Percentiles rank a stretch among this genome's conserved stretches.
These are phyloP conservation scores for Cyberlindnera xishuangbannaensis DNA, from an alignment of 805 yeast genomes.

Conservation along the genomic window DNA sequence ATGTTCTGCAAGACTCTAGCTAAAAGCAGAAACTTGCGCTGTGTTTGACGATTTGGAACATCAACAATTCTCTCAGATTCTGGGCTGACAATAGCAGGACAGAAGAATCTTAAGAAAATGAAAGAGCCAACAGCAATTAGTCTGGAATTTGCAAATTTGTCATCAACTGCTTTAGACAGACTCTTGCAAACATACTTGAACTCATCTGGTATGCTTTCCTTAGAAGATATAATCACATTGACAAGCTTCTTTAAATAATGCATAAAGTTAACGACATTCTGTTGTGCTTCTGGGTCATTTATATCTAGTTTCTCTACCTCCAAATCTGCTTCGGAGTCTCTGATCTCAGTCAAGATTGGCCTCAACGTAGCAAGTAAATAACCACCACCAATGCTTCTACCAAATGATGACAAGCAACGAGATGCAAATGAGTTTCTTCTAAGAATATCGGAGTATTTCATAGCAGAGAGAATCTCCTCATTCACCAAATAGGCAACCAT, in stretches of 20 bases:
- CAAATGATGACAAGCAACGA: conserved; percentile 63
- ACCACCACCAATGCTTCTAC: conserved; percentile 57
- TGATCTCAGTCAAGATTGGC: conserved; percentile 52
- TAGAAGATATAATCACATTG: conserved; percentile 51
- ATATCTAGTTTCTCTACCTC: conserved; percentile 54
- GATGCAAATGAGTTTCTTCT: conserved; percentile 83
- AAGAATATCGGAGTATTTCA: conserved; percentile 64
- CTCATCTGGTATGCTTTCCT: conserved; percentile 59
- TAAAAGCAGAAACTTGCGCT: conserved; percentile 67
- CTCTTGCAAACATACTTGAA: conserved; percentile 66
- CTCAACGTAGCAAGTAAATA: conserved; percentile 49
- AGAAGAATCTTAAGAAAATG: conserved; percentile 69
- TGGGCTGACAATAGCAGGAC: conserved; percentile 90
- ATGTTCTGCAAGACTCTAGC: conserved; percentile 83
- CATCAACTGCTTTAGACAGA: conserved; percentile 49
- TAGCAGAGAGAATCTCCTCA: conserved; percentile 56
- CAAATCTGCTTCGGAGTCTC: conserved; percentile 44
- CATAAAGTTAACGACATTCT: conserved; percentile 43
- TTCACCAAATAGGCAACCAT: conserved; percentile 50
- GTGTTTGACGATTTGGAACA: conserved; percentile 34
- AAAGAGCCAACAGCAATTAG: conserved; percentile 79
- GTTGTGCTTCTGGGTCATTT: conserved; percentile 33
- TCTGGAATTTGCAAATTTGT: conserved; percentile 62
- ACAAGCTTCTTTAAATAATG: conserved; percentile 51
- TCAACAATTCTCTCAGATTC: conserved; percentile 42